These are phyloP conservation scores for Akanthomyces muscarius DNA, from an alignment of 2,329 filamentous ascomycete genomes.

Conservation along the genomic window DNA sequence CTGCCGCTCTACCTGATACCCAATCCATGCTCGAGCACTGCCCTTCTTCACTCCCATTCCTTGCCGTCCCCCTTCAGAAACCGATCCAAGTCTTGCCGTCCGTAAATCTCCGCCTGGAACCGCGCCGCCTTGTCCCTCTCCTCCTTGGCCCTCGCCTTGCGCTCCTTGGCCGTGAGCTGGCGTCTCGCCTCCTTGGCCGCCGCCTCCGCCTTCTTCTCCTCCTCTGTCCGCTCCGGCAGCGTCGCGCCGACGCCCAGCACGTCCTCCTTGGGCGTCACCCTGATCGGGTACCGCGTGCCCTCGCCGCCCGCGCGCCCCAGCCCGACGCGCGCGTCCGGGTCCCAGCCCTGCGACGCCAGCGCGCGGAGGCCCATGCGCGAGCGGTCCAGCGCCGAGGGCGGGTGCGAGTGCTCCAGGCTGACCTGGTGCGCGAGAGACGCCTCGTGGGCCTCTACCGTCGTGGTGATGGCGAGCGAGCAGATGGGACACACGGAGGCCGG, in stretches of 20 bases:
- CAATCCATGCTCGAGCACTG: neutral
- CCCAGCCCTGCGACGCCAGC: conserved; percentile 66
- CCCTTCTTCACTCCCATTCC: conserved; percentile 20
- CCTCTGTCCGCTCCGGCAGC: conserved; percentile 37
- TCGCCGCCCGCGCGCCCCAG: conserved; percentile 58
- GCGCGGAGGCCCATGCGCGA: conserved; percentile 65
- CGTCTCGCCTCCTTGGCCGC: conserved; percentile 41
- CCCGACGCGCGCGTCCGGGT: conserved; percentile 67
- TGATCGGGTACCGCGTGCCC: conserved; percentile 73
- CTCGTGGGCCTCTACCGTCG: conserved; percentile 45
- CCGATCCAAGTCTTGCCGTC: conserved; percentile 68
- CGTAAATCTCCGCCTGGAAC: conserved; percentile 68
- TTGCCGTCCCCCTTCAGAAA: conserved; percentile 55
- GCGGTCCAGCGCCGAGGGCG: conserved; percentile 68
- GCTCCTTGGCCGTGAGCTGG: conserved; percentile 66
- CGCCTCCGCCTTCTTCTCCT: conserved; percentile 39
- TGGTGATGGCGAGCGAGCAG: conserved; percentile 35
- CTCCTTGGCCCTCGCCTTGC: conserved; percentile 57
- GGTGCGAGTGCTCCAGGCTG: conserved; percentile 63
- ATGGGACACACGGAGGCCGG: conserved; percentile 28
- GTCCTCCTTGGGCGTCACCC: conserved; percentile 66
- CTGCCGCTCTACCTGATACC: neutral
- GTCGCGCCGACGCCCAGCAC: conserved; percentile 66
- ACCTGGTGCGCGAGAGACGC: conserved; percentile 68
- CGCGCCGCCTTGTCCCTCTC: conserved; percentile 60